These are phyloP conservation scores for Pythium sp. DNA, from an alignment of 352 stramenopile genomes.

Conservation along the genomic window DNA sequence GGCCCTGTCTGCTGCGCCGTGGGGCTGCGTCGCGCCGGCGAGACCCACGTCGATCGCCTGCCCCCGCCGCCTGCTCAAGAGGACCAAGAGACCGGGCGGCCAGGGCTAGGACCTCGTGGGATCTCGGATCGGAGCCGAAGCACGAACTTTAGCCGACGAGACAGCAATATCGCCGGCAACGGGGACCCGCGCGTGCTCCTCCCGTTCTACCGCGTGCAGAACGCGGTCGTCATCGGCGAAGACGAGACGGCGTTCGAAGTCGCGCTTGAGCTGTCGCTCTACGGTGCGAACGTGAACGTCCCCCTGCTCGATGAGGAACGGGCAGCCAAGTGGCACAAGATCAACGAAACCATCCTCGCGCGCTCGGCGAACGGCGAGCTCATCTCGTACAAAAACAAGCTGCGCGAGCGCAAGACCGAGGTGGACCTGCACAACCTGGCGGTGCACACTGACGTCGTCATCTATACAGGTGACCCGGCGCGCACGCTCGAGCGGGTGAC, in stretches of 20 bases:
- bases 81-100: background rate
- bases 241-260: constrained; percentile 64
- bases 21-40: background rate
- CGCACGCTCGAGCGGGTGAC: constrained; percentile 48
- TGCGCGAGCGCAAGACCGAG: constrained; percentile 10
- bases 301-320: constrained; percentile 57
- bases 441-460: constrained; percentile 40
- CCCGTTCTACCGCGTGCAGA: constrained; percentile 46
- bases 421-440: no score
- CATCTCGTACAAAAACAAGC: constrained; percentile 68
- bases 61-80: background rate
- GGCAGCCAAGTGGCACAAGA: constrained; percentile 51
- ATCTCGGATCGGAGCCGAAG: background rate
- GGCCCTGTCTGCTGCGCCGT: constrained; percentile 60
- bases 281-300: constrained; percentile 60
- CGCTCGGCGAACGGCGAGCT: constrained; percentile 52
- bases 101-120: background rate
- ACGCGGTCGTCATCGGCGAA: constrained; percentile 59
- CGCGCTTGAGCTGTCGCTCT: constrained; percentile 56
- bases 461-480: constrained; percentile 53
- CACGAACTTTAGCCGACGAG: background rate
- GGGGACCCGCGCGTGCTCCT: constrained; percentile 41
- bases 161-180: background rate
- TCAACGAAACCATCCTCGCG: constrained; percentile 54
- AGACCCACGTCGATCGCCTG: background rate